Evolutionary conservation across 2,329 filamentous ascomycete species (phyloP).

Genomic region (Reticulascus tulasneorum): DNA sequence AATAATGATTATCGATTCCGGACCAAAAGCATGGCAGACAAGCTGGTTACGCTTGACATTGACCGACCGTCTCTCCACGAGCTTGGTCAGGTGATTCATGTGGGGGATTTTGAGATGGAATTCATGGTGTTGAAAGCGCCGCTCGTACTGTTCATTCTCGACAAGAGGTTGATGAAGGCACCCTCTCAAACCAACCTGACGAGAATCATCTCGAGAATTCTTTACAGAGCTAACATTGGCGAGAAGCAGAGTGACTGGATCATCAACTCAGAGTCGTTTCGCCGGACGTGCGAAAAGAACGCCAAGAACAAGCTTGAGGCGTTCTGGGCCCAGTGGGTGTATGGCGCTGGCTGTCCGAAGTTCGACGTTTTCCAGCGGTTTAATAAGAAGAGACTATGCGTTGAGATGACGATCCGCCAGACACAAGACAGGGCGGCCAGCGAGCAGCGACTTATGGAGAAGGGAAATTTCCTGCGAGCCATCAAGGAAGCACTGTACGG

Average conservation of each 20-base stretch:
- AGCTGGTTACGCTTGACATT: conserved; percentile 75
- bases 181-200: conserved; percentile 67
- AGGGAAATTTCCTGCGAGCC: conserved; percentile 76
- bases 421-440: conserved; percentile 47
- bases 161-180: conserved; percentile 84
- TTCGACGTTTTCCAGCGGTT: conserved; percentile 86
- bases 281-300: conserved; percentile 80
- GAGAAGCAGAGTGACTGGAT: conserved; percentile 63
- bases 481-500: conserved; percentile 73
- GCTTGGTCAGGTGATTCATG: conserved; percentile 70
- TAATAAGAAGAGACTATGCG: conserved; percentile 95
- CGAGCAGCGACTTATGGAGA: conserved; percentile 25
- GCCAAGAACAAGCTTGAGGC: conserved; percentile 81
- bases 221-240: conserved; percentile 75
- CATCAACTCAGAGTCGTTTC: conserved; percentile 71
- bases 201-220: conserved; percentile 79
- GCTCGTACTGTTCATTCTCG: conserved; percentile 87
- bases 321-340: conserved; percentile 93
- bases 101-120: conserved; percentile 81
- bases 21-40: conserved; percentile 80
- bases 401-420: conserved; percentile 87
- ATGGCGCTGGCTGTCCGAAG: conserved; percentile 80
- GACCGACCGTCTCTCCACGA: conserved; percentile 78
- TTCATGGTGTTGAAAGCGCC: conserved; percentile 91
- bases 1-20: conserved; percentile 93